Evolutionary conservation across 139 green algal species (phyloP).

Genomic region (Pedinophyceae sp.): DNA sequence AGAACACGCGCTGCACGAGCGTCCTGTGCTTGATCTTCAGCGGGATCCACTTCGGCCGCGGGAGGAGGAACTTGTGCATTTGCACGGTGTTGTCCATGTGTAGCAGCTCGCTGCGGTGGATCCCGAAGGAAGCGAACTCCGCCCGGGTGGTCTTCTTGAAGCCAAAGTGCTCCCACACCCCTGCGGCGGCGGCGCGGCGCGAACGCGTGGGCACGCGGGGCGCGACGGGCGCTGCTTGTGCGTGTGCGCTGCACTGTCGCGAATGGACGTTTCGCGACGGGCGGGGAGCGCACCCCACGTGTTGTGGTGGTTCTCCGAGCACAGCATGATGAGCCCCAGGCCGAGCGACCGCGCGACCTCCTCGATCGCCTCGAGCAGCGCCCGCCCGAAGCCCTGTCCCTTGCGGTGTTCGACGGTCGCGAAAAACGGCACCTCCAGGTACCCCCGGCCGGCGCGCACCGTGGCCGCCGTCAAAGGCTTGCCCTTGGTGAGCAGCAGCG

Average conservation of each 20-base stretch:
- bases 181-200: too few species aligned
- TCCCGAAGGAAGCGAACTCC: too few species aligned
- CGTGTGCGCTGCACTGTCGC: too few species aligned
- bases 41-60: constrained; percentile 19
- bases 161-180: constrained; percentile 64
- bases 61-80: constrained; percentile 65
- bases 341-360: constrained; percentile 34
- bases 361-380: constrained; percentile 71
- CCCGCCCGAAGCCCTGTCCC: constrained; percentile 57
- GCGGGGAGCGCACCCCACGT: too few species aligned
- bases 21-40: constrained; percentile 45
- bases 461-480: constrained; percentile 67
- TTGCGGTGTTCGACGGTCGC: constrained; percentile 48
- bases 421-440: constrained; percentile 68
- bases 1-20: constrained; percentile 67
- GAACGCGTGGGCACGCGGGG: too few species aligned
- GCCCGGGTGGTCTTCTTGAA: too few species aligned
- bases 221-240: too few species aligned
- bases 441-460: constrained; percentile 56
- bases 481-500: constrained; percentile 38
- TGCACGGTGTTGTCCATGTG: constrained; percentile 88
- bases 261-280: too few species aligned
- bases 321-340: constrained; percentile 34
- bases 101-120: constrained; percentile 69
- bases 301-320: constrained; percentile 36